Percentiles rank a stretch among this genome's conserved stretches.
These are phyloP conservation scores for Aspergillus nomiae DNA, from an alignment of 2,329 filamentous ascomycete genomes.

Conservation along the genomic window DNA sequence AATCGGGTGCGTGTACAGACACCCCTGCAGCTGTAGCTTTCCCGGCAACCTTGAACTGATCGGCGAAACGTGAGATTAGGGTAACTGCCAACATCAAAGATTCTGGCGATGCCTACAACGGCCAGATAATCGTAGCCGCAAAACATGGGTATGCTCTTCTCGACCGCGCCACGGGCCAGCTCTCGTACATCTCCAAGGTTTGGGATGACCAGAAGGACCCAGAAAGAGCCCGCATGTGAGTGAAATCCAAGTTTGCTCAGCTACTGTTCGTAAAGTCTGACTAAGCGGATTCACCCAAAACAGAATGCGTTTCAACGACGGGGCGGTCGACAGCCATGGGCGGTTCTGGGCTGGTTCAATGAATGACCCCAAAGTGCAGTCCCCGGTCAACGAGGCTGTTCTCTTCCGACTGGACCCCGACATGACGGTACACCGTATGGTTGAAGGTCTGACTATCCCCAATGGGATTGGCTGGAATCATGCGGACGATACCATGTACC, in stretches of 20 bases:
- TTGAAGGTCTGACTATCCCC: conserved; percentile 72
- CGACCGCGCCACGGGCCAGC: conserved; percentile 61
- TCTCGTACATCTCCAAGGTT: conserved; percentile 59
- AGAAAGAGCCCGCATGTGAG: conserved; percentile 50
- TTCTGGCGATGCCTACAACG: conserved; percentile 50
- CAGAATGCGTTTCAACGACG: conserved; percentile 72
- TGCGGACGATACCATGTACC: conserved; percentile 73
- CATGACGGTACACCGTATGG: conserved; percentile 60
- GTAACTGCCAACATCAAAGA: conserved; percentile 78
- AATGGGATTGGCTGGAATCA: conserved; percentile 83
- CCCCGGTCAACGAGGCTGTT: conserved; percentile 58
- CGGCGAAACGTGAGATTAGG: conserved; percentile 43
- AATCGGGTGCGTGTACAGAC: conserved; percentile 48
- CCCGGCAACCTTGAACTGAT: conserved; percentile 37
- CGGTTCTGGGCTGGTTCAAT: conserved; percentile 85
- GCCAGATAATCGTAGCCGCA: conserved; percentile 74
- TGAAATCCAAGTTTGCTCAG: neutral
- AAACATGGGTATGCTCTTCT: conserved; percentile 82
- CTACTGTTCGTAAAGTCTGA: conserved; percentile 8
- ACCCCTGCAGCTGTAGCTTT: neutral
- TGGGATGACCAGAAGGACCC: conserved; percentile 55
- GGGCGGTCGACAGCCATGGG: conserved; percentile 75
- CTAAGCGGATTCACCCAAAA: conserved; percentile 17
- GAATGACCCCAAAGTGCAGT: conserved; percentile 74
- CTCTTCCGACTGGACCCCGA: conserved; percentile 72